A percentile compares a stretch with the other conserved stretches of the same genome.
Evolutionary conservation across 2,329 filamentous ascomycete genomes (phyloP).

Genomic region (Chaetomium globosum): DNA sequence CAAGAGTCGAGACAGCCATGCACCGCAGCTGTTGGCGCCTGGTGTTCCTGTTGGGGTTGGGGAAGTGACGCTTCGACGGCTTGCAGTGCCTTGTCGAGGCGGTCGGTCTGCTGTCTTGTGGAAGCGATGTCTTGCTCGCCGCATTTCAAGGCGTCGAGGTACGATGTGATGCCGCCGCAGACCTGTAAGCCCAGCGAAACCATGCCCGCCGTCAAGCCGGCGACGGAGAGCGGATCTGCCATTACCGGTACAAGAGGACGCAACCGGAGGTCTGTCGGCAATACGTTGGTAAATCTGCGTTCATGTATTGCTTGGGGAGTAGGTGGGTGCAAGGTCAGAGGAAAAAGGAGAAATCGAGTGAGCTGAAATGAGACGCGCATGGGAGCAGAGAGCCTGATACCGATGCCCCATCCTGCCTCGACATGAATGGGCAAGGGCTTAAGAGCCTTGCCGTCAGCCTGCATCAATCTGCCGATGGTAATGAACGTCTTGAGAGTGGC

Average conservation of each 20-base stretch:
- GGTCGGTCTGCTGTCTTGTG: background rate
- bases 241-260: background rate
- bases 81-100: background rate
- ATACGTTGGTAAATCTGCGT: too few species aligned
- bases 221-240: slow-evolving; percentile 14
- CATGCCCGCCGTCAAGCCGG: slow-evolving; percentile 9
- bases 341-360: too few species aligned
- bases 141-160: slow-evolving; percentile 21
- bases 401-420: too few species aligned
- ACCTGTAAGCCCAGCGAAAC: slow-evolving; percentile 20
- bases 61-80: slow-evolving; percentile 8
- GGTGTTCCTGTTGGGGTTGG: slow-evolving; percentile 3
- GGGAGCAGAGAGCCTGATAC: too few species aligned
- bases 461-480: too few species aligned
- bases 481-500: too few species aligned
- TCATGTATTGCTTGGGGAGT: too few species aligned
- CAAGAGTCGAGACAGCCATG: slow-evolving; percentile 10
- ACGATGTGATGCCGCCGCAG: slow-evolving; percentile 10
- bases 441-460: too few species aligned
- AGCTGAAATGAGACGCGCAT: too few species aligned
- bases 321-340: too few species aligned
- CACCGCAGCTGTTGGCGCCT: background rate
- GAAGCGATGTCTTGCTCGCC: slow-evolving; percentile 15
- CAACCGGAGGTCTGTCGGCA: too few species aligned
- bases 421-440: too few species aligned